phyloP scores from a whole-genome alignment of 2,329 filamentous ascomycete species.

The Hypoxylon sp. region DNA sequence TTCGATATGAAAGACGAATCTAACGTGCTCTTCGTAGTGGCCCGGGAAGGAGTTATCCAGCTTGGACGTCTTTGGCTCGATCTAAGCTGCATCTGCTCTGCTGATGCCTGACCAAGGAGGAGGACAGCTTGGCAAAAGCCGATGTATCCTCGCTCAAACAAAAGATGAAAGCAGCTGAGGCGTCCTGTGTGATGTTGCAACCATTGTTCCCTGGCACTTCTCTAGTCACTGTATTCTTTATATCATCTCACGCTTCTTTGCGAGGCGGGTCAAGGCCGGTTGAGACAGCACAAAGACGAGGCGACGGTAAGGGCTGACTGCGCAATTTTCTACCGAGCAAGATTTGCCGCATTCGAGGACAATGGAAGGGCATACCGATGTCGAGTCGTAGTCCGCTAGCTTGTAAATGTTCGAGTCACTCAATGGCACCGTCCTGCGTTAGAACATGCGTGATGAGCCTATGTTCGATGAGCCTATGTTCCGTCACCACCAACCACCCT shows the following conservation, averaged over 20 bases:
- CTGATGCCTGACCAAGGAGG: background rate
- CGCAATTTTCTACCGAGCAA: background rate
- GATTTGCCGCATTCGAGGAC: slow-evolving; percentile 25
- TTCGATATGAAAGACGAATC: background rate
- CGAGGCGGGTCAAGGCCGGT: background rate
- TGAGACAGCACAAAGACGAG: slow-evolving; percentile 35
- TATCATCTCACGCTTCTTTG: slow-evolving; percentile 18
- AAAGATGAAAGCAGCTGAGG: slow-evolving; percentile 21
- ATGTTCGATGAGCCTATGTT: too few relatives aligned
- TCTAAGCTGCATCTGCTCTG: slow-evolving; percentile 45
- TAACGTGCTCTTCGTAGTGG: slow-evolving; percentile 40
- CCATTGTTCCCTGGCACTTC: slow-evolving; percentile 16
- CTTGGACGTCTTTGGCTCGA: slow-evolving; percentile 61
- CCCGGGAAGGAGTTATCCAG: slow-evolving; percentile 64
- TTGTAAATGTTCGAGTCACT: background rate
- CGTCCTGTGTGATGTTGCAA: background rate
- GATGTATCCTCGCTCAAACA: background rate
- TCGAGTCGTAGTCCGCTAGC: background rate
- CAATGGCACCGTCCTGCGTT: background rate
- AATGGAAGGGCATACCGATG: slow-evolving; percentile 30
- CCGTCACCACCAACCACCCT: slow-evolving; percentile 11
- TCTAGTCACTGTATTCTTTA: slow-evolving; percentile 15
- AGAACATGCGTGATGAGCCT: slow-evolving; percentile 38
- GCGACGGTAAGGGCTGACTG: background rate
- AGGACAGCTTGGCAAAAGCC: background rate